Conservation (phyloP, 805 yeast species). For the Kluyveromyces starmeri region DNA sequence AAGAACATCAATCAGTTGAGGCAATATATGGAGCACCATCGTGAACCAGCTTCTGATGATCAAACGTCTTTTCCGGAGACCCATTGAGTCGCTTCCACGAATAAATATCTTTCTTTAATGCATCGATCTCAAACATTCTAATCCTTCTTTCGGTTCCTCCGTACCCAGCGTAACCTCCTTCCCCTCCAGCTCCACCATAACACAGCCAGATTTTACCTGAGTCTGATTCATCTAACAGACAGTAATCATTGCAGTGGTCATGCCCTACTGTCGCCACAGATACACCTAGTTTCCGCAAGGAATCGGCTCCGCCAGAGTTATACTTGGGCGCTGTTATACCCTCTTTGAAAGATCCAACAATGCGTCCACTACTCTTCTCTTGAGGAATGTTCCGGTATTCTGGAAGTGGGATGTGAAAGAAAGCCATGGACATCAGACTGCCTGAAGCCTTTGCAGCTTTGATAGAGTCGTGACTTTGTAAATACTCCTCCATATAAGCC, state of each 20-base stretch:
- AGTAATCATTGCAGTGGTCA: slow-evolving; percentile 92
- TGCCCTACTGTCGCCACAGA: slow-evolving; percentile 79
- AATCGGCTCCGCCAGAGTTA: slow-evolving; percentile 57
- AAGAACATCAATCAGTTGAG: slow-evolving; percentile 19
- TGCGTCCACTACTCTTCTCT: slow-evolving; percentile 18
- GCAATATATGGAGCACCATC: slow-evolving; percentile 33
- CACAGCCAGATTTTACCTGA: slow-evolving; percentile 63
- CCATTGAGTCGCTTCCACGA: slow-evolving; percentile 72
- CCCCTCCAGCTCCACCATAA: slow-evolving; percentile 90
- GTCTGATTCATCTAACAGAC: slow-evolving; percentile 47
- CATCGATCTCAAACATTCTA: slow-evolving; percentile 61
- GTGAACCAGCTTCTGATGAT: slow-evolving; percentile 41
- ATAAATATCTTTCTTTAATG: slow-evolving; percentile 32
- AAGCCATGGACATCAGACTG: slow-evolving; percentile 67
- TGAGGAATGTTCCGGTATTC: slow-evolving; percentile 51
- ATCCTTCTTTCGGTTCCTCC: slow-evolving; percentile 79
- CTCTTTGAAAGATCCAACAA: slow-evolving; percentile 63
- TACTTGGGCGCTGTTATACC: slow-evolving; percentile 68
- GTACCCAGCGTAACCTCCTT: slow-evolving; percentile 94
- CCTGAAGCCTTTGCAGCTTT: slow-evolving; percentile 28
- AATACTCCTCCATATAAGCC: slow-evolving; percentile 39
- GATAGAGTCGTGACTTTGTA: slow-evolving; percentile 22
- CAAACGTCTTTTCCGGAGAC: slow-evolving; percentile 39
- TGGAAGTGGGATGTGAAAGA: slow-evolving; percentile 90
- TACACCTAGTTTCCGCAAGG: slow-evolving; percentile 59